phyloP scores from a whole-genome alignment of 1,284 basidiomycete genomes.

The Heterobasidion parviporum region DNA sequence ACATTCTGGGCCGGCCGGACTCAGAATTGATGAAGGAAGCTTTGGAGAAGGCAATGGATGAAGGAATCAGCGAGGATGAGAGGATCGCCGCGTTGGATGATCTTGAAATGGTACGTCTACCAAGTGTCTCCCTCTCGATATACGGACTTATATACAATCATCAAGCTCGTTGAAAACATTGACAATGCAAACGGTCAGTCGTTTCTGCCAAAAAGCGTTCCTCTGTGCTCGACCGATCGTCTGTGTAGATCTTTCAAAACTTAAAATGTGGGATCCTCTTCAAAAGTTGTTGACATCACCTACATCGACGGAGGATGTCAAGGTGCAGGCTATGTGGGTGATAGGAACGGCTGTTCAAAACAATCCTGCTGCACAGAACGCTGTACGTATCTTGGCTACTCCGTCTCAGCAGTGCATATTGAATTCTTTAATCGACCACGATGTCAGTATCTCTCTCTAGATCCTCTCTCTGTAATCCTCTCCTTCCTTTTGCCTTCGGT shows the following conservation, averaged over 20 bases:
- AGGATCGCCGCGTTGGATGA: constrained; percentile 83
- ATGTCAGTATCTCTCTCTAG: constrained; percentile 60
- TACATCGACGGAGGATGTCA: constrained; percentile 52
- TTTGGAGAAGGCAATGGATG: constrained; percentile 66
- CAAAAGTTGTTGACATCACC: constrained; percentile 56
- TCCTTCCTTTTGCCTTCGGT: constrained; percentile 52
- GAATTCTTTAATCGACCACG: not conserved
- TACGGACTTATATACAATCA: constrained; percentile 1
- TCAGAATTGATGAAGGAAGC: constrained; percentile 85
- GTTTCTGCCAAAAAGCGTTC: not conserved
- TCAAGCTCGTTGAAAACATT: constrained; percentile 85
- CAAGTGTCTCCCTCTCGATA: not conserved
- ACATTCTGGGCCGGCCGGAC: constrained; percentile 83
- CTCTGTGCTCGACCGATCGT: not conserved
- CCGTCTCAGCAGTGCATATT: not conserved
- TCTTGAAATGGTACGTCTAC: constrained; percentile 78
- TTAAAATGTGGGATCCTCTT: constrained; percentile 85
- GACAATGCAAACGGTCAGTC: constrained; percentile 89
- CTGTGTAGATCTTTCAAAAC: constrained; percentile 63
- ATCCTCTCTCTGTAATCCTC: constrained; percentile 63
- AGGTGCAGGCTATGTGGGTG: constrained; percentile 81
- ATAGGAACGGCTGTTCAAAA: constrained; percentile 94
- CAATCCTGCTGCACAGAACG: constrained; percentile 84
- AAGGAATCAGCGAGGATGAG: constrained; percentile 50
- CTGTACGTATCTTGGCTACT: constrained; percentile 41